Conservation (phyloP, 2,329 filamentous ascomycete genomes). For the Ceratocystis cacaofunesta region DNA sequence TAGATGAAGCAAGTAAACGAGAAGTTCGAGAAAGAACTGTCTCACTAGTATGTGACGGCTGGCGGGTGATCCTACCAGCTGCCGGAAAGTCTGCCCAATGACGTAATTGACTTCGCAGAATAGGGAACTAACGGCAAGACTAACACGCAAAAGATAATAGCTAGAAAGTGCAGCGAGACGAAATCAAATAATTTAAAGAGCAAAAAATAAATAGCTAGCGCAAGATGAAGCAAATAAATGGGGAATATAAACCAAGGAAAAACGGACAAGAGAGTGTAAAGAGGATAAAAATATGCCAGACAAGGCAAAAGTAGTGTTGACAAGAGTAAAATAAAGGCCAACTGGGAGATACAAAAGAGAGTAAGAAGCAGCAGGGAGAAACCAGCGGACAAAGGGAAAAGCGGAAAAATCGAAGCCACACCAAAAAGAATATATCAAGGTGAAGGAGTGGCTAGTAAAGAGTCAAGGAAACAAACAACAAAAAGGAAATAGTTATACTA, state of each 20-base stretch:
- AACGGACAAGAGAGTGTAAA: background rate
- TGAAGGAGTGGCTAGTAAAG: background rate
- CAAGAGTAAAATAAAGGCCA: background rate
- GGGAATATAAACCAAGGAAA: constrained; percentile 6
- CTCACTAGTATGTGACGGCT: no score
- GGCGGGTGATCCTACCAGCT: background rate
- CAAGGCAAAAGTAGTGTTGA: background rate
- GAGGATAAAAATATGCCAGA: background rate
- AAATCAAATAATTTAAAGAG: background rate
- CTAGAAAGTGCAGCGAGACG: background rate
- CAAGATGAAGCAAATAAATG: background rate
- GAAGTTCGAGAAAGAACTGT: background rate
- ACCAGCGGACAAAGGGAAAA: background rate
- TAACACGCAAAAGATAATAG: background rate
- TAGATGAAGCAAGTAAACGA: background rate
- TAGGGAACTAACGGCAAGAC: background rate
- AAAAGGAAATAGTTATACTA: constrained; percentile 10
- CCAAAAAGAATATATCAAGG: background rate
- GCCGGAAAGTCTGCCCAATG: background rate
- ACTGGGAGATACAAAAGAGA: background rate
- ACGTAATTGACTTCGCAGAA: background rate
- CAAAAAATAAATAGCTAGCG: background rate
- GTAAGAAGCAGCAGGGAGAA: background rate
- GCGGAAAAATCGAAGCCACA: background rate
- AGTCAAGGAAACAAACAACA: constrained; percentile 7